Conservation (phyloP, 768 basidiomycete species). For the Psilocybe subaeruginosa region DNA sequence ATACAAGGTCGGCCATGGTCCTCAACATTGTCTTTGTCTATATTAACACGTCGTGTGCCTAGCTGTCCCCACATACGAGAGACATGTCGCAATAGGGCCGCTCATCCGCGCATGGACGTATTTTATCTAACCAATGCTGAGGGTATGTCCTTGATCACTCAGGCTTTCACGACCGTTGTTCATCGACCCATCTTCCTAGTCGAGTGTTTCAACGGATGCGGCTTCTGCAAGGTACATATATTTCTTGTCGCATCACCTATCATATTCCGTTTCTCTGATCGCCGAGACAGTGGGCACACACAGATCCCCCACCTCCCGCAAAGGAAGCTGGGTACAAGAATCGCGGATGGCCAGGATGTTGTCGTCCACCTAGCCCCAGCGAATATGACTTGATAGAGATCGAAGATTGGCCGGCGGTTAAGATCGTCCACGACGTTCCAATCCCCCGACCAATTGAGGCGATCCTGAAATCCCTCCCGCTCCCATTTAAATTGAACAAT, state of each 20-base stretch:
- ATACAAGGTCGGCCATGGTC: conserved; percentile 51
- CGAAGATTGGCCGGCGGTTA: conserved; percentile 83
- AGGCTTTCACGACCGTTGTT: neutral
- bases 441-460: conserved; percentile 75
- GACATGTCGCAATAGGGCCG: conserved; percentile 71
- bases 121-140: conserved; percentile 87
- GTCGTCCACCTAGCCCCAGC: conserved; percentile 65
- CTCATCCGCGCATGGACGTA: conserved; percentile 79
- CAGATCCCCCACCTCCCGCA: conserved; percentile 51
- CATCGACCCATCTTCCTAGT: conserved; percentile 43
- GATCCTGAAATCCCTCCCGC: conserved; percentile 55
- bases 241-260: conserved; percentile 18
- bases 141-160: conserved; percentile 48
- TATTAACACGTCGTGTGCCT: conserved; percentile 13
- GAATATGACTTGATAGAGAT: conserved; percentile 69
- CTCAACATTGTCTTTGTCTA: conserved; percentile 3
- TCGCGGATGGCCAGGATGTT: conserved; percentile 88
- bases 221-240: conserved; percentile 80
- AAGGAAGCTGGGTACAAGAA: conserved; percentile 65
- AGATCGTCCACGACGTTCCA: conserved; percentile 70
- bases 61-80: conserved; percentile 82
- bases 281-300: conserved; percentile 72
- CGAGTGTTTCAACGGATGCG: conserved; percentile 83
- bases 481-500: conserved; percentile 14
- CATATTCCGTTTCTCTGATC: conserved; percentile 18